phyloP scores from a whole-genome alignment of 257 asterid species.

The Solanum habrochaites region DNA sequence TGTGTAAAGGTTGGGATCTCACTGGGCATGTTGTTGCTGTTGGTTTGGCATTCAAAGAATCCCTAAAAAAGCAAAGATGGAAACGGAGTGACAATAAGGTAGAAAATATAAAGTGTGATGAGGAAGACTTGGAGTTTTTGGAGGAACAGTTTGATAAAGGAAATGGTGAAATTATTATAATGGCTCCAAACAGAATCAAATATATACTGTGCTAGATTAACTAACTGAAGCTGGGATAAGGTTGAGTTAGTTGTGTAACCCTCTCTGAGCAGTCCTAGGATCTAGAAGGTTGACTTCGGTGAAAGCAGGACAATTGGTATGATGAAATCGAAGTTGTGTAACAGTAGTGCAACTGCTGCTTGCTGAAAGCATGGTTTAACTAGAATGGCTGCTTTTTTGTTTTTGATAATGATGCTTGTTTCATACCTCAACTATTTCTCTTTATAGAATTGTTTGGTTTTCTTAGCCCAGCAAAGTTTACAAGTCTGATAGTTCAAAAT shows the following conservation, averaged over 20 bases:
- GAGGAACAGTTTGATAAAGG: background rate
- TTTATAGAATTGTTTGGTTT: background rate
- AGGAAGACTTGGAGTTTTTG: background rate
- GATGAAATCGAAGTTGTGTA: background rate
- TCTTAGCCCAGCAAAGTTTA: background rate
- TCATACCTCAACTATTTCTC: background rate
- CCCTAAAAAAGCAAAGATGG: background rate
- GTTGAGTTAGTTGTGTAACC: background rate
- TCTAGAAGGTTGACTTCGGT: background rate
- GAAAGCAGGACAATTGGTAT: background rate
- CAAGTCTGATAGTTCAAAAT: background rate
- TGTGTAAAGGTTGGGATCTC: background rate
- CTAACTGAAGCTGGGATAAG: background rate
- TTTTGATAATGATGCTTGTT: background rate
- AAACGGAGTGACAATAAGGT: background rate
- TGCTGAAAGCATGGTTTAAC: background rate
- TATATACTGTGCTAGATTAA: background rate
- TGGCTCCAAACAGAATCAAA: background rate
- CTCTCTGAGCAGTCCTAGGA: background rate
- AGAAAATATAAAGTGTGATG: background rate
- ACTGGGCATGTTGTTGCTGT: too few relatives aligned
- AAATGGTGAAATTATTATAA: background rate
- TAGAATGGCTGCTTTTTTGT: background rate
- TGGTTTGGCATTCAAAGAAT: background rate
- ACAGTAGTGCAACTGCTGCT: background rate